phyloP scores from a whole-genome alignment of 1,284 basidiomycete genomes.

The Pseudozyma sp. region DNA sequence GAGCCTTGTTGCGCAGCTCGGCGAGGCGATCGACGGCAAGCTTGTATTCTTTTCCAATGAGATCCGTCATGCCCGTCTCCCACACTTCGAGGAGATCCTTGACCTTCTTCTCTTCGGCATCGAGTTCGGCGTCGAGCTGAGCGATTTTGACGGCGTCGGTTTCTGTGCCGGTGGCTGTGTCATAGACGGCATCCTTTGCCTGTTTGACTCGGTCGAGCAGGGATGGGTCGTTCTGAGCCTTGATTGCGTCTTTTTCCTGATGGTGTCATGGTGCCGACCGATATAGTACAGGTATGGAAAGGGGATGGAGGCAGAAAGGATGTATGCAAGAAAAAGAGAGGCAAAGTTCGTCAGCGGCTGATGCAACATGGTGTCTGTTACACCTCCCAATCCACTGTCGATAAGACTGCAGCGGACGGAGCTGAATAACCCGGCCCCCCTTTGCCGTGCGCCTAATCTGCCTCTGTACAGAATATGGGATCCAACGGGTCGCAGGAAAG shows the following conservation, averaged over 20 bases:
- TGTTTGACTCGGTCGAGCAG: conserved; percentile 55
- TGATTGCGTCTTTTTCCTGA: conserved; percentile 45
- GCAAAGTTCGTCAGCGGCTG: conserved; percentile 8
- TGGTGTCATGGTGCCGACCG: background rate
- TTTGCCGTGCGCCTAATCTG: background rate
- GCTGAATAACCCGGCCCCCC: background rate
- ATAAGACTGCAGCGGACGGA: background rate
- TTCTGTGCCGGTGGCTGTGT: conserved; percentile 27
- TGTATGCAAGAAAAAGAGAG: conserved; percentile 2
- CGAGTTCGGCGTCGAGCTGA: conserved; percentile 58
- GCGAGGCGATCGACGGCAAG: conserved; percentile 52
- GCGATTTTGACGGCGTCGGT: conserved; percentile 51
- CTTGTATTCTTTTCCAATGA: conserved; percentile 58
- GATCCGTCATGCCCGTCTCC: conserved; percentile 52
- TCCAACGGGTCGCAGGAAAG: background rate
- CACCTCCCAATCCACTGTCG: background rate
- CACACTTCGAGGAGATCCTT: conserved; percentile 59
- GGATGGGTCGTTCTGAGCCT: conserved; percentile 50
- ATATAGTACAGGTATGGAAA: conserved; percentile 11
- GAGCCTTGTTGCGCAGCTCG: conserved; percentile 47
- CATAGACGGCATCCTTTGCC: conserved; percentile 43
- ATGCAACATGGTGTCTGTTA: background rate
- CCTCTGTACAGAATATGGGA: background rate
- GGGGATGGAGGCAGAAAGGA: background rate
- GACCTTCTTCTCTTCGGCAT: conserved; percentile 52